A percentile compares a stretch with the other conserved stretches of the same genome.
phyloP scores from a whole-genome alignment of 805 yeast genomes.

The Saccharomyces eubayanus region DNA sequence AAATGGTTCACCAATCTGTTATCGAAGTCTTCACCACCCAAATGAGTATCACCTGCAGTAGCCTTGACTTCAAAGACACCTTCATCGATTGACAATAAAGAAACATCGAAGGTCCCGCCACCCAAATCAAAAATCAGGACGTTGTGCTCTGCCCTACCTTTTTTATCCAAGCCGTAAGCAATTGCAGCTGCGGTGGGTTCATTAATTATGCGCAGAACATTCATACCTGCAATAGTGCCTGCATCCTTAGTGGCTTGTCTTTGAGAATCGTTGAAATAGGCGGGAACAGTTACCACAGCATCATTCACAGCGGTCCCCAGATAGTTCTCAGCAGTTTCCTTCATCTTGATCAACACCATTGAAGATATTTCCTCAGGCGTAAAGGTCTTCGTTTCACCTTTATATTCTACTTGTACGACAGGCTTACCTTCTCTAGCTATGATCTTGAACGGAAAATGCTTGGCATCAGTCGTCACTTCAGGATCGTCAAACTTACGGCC shows the following conservation, averaged over 20 bases:
- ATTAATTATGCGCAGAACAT: conserved; percentile 86
- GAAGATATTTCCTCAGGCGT: conserved; percentile 91
- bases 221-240: conserved; percentile 89
- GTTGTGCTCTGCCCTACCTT: conserved; percentile 69
- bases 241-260: conserved; percentile 97
- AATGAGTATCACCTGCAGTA: conserved; percentile 57
- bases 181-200: conserved; percentile 97
- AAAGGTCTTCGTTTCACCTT: conserved; percentile 76
- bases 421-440: conserved; percentile 67
- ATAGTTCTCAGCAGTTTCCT: conserved; percentile 80
- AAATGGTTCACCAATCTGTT: conserved; percentile 85
- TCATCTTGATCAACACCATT: conserved; percentile 83
- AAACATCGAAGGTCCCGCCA: conserved; percentile 97
- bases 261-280: conserved; percentile 93
- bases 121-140: conserved; percentile 88
- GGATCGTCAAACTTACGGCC: conserved; percentile 78
- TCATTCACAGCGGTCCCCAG: conserved; percentile 72
- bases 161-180: conserved; percentile 85
- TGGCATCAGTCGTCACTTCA: conserved; percentile 68
- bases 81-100: conserved; percentile 80
- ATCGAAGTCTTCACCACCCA: conserved; percentile 97
- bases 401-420: conserved; percentile 67
- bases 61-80: conserved; percentile 95
- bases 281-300: conserved; percentile 93
- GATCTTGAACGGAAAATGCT: conserved; percentile 80